Percentiles rank a stretch among this genome's conserved stretches.
Evolutionary conservation across 805 yeast genomes (phyloP).

Genomic region (Monosporozyma unispora): DNA sequence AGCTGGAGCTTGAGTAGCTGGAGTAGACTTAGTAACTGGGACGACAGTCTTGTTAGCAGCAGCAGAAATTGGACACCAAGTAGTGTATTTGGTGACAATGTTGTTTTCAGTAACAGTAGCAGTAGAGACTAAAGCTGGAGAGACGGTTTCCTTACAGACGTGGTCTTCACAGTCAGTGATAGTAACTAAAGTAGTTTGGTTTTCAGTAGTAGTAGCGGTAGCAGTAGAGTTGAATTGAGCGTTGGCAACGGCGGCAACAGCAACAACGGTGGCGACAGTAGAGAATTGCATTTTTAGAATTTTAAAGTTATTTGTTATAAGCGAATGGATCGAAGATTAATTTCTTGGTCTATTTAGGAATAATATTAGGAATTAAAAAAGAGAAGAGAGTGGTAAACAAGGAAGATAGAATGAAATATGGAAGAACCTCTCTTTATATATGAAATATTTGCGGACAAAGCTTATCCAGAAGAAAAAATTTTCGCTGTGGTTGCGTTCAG

Average conservation of each 20-base stretch:
- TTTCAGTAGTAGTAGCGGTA: constrained; percentile 15
- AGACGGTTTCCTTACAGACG: constrained; percentile 27
- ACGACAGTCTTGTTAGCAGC: constrained; percentile 11
- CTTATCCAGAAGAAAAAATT: not conserved
- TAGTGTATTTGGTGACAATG: constrained; percentile 29
- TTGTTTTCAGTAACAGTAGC: constrained; percentile 25
- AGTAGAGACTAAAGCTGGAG: constrained; percentile 30
- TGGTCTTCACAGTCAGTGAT: constrained; percentile 30
- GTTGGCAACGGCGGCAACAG: constrained; percentile 29
- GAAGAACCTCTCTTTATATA: not conserved
- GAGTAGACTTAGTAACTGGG: constrained; percentile 4
- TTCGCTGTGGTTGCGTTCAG: not conserved
- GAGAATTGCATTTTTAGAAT: constrained; percentile 34
- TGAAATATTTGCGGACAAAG: not conserved
- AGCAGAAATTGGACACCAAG: constrained; percentile 23
- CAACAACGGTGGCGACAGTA: constrained; percentile 32
- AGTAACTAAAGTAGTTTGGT: constrained; percentile 30
- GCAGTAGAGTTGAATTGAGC: constrained; percentile 23
- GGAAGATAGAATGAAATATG: not conserved
- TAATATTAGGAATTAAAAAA: not conserved
- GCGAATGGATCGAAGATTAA: constrained; percentile 1
- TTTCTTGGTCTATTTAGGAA: not conserved
- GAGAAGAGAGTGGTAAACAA: not conserved
- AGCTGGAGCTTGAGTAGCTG: constrained; percentile 11
- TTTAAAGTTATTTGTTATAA: not conserved